These are phyloP conservation scores for Aspergillus novoparasiticus DNA, from an alignment of 2,329 filamentous ascomycete genomes.

Conservation along the genomic window DNA sequence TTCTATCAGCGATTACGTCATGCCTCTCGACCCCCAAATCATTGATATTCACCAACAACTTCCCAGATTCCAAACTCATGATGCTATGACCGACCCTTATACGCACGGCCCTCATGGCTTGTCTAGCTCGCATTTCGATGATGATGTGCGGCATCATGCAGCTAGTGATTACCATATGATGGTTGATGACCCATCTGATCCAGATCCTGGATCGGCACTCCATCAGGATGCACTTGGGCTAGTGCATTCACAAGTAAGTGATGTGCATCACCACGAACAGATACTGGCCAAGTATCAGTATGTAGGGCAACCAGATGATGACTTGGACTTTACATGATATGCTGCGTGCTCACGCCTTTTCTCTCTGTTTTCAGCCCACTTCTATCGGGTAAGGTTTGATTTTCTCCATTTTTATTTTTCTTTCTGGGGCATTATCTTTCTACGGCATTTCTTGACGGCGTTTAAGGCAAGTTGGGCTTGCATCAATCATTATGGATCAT, in stretches of 20 bases:
- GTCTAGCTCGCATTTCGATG: constrained; percentile 39
- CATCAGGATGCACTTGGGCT: constrained; percentile 42
- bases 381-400: neutral
- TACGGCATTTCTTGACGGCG: neutral
- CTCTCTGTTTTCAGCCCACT: neutral
- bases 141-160: constrained; percentile 41
- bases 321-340: constrained; percentile 25
- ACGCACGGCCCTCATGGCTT: constrained; percentile 34
- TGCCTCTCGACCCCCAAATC: constrained; percentile 64
- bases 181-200: constrained; percentile 43
- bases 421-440: neutral
- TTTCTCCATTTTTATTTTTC: neutral
- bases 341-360: neutral
- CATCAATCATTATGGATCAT: neutral
- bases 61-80: constrained; percentile 43
- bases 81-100: constrained; percentile 39
- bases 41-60: constrained; percentile 55
- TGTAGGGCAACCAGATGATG: constrained; percentile 41
- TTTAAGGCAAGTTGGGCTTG: neutral
- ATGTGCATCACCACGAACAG: constrained; percentile 42
- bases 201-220: constrained; percentile 33
- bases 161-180: constrained; percentile 46
- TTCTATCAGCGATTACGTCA: constrained; percentile 47
- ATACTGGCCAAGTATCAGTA: constrained; percentile 44
- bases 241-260: constrained; percentile 41